Percentiles rank a stretch among this genome's conserved stretches.
These are phyloP conservation scores for Dioszegia crocea DNA, from an alignment of 768 basidiomycete genomes.

Conservation along the genomic window DNA sequence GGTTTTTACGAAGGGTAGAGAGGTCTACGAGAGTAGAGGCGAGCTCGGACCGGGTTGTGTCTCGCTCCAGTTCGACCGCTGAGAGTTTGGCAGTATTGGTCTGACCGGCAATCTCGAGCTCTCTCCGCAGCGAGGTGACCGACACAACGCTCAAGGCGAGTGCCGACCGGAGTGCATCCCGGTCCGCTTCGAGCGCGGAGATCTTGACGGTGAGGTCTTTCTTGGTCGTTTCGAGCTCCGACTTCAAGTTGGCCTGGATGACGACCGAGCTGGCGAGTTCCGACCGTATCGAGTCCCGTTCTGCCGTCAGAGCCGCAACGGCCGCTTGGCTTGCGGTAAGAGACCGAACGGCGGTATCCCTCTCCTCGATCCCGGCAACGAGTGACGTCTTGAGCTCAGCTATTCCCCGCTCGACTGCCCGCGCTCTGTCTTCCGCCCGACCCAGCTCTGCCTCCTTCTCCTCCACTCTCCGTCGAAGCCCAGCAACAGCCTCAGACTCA, in stretches of 20 bases:
- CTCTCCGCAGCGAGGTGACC: neutral
- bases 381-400: neutral
- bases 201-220: too few species aligned
- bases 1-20: neutral
- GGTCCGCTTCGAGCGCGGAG: too few species aligned
- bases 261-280: neutral
- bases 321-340: neutral
- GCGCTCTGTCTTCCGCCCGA: neutral
- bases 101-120: neutral
- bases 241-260: too few species aligned
- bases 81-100: neutral
- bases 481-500: conserved; percentile 17
- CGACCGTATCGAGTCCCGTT: neutral
- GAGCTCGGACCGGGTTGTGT: neutral
- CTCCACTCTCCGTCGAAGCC: conserved; percentile 21
- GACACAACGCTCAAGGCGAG: too few species aligned
- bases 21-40: neutral
- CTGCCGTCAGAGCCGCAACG: neutral
- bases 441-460: conserved; percentile 9
- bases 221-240: too few species aligned
- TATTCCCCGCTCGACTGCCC: neutral
- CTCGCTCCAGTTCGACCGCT: neutral
- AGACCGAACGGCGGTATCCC: neutral
- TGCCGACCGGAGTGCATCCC: too few species aligned
- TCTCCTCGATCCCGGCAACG: neutral